Evolutionary conservation across 164 flowering plant species (phyloP).

Genomic region (Macadamia integrifolia): DNA sequence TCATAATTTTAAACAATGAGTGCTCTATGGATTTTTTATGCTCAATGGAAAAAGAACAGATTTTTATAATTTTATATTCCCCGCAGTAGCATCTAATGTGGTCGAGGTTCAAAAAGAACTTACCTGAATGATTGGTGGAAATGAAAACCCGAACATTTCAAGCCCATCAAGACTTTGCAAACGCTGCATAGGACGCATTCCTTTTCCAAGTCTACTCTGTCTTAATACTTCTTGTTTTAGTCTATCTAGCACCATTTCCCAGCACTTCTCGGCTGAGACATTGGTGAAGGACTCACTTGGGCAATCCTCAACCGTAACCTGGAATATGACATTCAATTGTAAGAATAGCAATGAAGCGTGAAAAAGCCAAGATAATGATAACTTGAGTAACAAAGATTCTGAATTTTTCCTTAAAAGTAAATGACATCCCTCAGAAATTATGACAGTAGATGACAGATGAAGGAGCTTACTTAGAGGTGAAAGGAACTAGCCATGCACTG

Average conservation of each 20-base stretch:
- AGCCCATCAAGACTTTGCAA: slow-evolving; percentile 48
- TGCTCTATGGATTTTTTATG: no score
- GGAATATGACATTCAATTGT: slow-evolving; percentile 15
- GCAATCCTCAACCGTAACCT: slow-evolving; percentile 64
- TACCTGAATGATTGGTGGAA: slow-evolving; percentile 58
- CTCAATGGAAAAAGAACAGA: no score
- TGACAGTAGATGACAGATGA: no score
- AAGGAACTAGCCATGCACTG: no score
- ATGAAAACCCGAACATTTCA: slow-evolving; percentile 74
- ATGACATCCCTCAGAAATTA: no score
- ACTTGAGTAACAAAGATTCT: no score
- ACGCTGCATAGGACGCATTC: slow-evolving; percentile 24
- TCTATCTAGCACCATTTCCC: slow-evolving; percentile 65
- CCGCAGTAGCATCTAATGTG: not conserved
- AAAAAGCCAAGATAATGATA: no score
- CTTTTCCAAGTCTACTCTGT: slow-evolving; percentile 23
- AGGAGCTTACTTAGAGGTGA: no score
- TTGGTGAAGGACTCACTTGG: slow-evolving; percentile 41
- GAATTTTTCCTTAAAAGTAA: no score
- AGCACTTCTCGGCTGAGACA: slow-evolving; percentile 56
- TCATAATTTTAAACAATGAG: no score
- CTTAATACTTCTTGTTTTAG: slow-evolving; percentile 42
- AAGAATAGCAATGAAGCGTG: not conserved
- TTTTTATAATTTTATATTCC: no score
- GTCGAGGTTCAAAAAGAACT: not conserved